These are phyloP conservation scores for Schizothecium vesticola DNA, from an alignment of 495 filamentous ascomycete species.

Conservation along the genomic window DNA sequence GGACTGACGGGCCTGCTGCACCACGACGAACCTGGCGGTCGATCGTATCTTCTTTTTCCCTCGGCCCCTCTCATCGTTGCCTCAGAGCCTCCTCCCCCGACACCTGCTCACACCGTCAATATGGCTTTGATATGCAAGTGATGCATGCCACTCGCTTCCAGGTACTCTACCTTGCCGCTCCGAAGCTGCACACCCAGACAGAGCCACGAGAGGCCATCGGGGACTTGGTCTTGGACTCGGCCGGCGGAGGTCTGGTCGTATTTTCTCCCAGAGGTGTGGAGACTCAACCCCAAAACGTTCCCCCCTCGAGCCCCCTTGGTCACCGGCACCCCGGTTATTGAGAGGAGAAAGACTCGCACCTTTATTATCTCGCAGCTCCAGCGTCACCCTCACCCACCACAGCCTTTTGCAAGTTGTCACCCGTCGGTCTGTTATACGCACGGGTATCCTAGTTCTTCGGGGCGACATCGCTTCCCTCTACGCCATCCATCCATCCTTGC, in stretches of 20 bases:
- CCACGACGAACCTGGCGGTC: background rate
- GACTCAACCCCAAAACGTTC: background rate
- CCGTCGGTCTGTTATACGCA: background rate
- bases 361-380: background rate
- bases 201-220: background rate
- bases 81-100: background rate
- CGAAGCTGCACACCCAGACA: background rate
- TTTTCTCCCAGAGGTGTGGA: background rate
- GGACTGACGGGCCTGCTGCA: background rate
- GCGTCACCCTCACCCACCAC: background rate
- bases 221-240: background rate
- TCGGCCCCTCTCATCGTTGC: background rate
- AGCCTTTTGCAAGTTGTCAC: background rate
- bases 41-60: background rate
- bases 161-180: background rate
- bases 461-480: background rate
- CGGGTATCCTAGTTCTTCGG: background rate
- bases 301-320: background rate
- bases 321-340: background rate
- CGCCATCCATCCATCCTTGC: background rate
- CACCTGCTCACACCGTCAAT: background rate
- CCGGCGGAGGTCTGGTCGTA: background rate
- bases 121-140: background rate
- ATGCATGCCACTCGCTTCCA: background rate
- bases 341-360: background rate